Base-by-base conservation (phyloP, 2,329 filamentous ascomycete species). In the Xylariaceae sp. region DNA sequence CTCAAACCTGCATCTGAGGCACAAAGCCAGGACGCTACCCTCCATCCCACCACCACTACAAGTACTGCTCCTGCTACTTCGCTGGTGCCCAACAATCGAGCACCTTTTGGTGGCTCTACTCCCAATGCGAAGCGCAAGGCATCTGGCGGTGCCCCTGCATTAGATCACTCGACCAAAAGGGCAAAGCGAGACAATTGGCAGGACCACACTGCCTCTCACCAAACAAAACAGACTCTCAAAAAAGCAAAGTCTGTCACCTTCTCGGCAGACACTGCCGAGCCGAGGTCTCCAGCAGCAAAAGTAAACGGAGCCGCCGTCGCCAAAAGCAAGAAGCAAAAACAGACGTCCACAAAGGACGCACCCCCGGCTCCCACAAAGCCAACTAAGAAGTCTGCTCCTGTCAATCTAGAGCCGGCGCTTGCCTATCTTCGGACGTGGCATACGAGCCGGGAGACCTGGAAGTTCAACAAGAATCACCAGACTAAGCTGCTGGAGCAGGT, bases 401-500 rank as follows among this genome's bases (percentile, higher is more conserved):
- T 72, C 70, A 79, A 83, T 57, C 73, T 86, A 50, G 79, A 83
- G 40, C 81, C 86, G 11, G 87, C 91, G 53, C 78, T 95, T 13
- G 79, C 83, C 47, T 97, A 97, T 70, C 81, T 97, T 37, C 80
- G 80, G 40, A 84, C 87, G 68, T 96, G 92, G 80, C 80, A 89
- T 72, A 81, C 81, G 50, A 81, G 85, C 56, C 85, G 85, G 53
- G 77, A 81, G 8, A 79, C 78, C 63, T 97, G 93, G 93, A 97
- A 96, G 72, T 97, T 97, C 78, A 96, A 95, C 77, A 97, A 97
- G 76, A 92, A 91, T 64, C 85, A 91, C 68, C 92, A 97, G 72
- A 90, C 87, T 48, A 84, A 90, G 63, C 78, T 97, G 10, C 83
- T 97, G 68, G 93, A 94, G 71, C 86, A 95, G 75, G 75, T 89